Conservation (phyloP, 768 basidiomycete species). For the Cantharellus anzutake region DNA sequence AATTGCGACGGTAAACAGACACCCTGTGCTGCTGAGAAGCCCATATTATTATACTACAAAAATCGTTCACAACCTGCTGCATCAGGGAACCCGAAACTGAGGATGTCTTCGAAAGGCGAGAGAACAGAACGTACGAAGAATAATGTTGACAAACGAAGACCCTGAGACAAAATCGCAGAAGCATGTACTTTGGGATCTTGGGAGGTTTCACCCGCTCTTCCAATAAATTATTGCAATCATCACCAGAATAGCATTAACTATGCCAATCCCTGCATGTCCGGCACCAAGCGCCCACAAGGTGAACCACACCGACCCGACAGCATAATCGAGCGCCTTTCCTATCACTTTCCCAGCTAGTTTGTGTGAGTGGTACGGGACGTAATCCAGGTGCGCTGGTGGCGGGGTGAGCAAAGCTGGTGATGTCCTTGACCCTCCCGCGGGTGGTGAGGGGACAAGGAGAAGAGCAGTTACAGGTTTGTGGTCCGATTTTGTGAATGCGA, state of each 20-base stretch:
- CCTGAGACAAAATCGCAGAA: too few species aligned
- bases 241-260: slow-evolving; percentile 55
- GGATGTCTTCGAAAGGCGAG: too few species aligned
- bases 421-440: not conserved
- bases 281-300: slow-evolving; percentile 54
- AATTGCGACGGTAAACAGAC: too few species aligned
- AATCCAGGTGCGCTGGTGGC: slow-evolving; percentile 15
- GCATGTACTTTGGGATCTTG: not conserved
- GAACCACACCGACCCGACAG: slow-evolving; percentile 69
- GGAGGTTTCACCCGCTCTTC: not conserved
- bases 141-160: too few species aligned
- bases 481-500: slow-evolving; percentile 75
- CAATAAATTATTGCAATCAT: slow-evolving; percentile 15
- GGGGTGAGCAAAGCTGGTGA: not conserved
- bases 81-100: too few species aligned
- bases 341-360: slow-evolving; percentile 27
- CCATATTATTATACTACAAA: too few species aligned
- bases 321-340: slow-evolving; percentile 50
- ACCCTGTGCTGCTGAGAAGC: too few species aligned
- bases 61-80: too few species aligned
- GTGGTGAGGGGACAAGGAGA: slow-evolving; percentile 30
- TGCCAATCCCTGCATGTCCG: slow-evolving; percentile 48
- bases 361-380: slow-evolving; percentile 19
- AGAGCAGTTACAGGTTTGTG: slow-evolving; percentile 84
- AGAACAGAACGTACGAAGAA: too few species aligned